phyloP scores from a whole-genome alignment of 257 asterid species.

The Lycium barbarum region DNA sequence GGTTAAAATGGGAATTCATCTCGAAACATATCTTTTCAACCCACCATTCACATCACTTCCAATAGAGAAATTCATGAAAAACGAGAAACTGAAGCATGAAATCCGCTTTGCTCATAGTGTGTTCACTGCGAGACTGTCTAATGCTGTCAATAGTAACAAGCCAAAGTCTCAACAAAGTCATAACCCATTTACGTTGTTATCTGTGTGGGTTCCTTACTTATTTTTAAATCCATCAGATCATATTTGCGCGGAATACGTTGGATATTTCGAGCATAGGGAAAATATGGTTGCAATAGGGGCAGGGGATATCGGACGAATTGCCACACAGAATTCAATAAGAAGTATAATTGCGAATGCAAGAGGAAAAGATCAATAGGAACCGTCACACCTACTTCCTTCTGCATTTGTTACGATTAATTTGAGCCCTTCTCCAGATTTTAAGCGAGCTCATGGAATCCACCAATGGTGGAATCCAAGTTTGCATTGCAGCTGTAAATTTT shows the following conservation, averaged over 20 bases:
- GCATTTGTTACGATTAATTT: constrained; percentile 62
- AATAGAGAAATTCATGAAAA: constrained; percentile 45
- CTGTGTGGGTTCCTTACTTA: constrained; percentile 75
- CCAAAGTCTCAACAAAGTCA: constrained; percentile 12
- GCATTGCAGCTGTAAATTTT: no score
- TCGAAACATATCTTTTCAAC: constrained; percentile 74
- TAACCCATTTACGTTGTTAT: constrained; percentile 46
- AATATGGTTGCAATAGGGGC: constrained; percentile 60
- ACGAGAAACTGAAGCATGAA: constrained; percentile 59
- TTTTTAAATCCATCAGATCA: constrained; percentile 67
- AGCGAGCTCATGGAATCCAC: no score
- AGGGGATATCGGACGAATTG: constrained; percentile 62
- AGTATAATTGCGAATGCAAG: constrained; percentile 46
- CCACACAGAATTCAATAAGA: constrained; percentile 66
- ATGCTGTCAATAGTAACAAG: constrained; percentile 41
- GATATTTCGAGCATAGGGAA: constrained; percentile 72
- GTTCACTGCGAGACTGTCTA: constrained; percentile 64
- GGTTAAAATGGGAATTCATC: constrained; percentile 44
- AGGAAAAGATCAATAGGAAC: constrained; percentile 55
- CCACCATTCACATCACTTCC: constrained; percentile 81
- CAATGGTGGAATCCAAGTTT: no score
- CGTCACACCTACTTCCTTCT: constrained; percentile 70
- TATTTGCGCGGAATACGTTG: constrained; percentile 65
- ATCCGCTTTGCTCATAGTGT: constrained; percentile 58
- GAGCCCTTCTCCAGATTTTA: no score